Base-by-base conservation (phyloP, 73 alveolate genomes). In the Uronychia setigera region DNA sequence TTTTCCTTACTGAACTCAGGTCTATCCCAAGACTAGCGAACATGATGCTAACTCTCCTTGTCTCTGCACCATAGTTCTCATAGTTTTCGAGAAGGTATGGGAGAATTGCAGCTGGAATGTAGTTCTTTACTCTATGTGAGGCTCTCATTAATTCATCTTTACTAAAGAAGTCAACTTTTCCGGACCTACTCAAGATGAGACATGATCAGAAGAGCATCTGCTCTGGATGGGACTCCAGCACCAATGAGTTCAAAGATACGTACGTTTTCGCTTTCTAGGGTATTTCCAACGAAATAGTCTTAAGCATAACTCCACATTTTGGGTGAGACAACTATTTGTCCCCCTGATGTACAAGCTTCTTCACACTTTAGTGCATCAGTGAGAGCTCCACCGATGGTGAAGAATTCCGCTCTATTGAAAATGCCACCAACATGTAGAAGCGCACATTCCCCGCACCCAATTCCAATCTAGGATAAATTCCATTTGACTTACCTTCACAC, bases 371-470 rank as follows among this genome's bases (percentile, higher is more conserved):
- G 93, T 19, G 99, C 99, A 59, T 97, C 95, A 67, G 98, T 95
- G 83, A 97, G 92, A 81, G 99, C 97, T 80, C 92, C 98, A 0
- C 99, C 99, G 0, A 97, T 97, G 5, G 98, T 91, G 83, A 97
- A 93, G 87, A 92, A 97, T 85, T 97, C 99, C 75, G 99, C 93
- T 92, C 99, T 96, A 1, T 95, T 96, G 90, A 97, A 97, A 29
- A 96, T 93, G 13, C 99, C 99, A 13, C 99, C 99, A 0, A 97
- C 99, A 85, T 96, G 97, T 29, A 97, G 90, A 9, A 97, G 93
- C 31, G 96, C 95, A 58, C 98, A 96, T 83, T 97, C 95, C 33
- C 99, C 99, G 31, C 95, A 95, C 13, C 99, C 99, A 88, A 97
- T 84, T 79, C 99, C 97, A 26, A 83, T 85, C 83, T 84, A 26